A percentile compares a stretch with the other conserved stretches of the same genome.
Evolutionary conservation across 2,329 filamentous ascomycete genomes (phyloP).

Genomic region (Metarhizium anisopliae): DNA sequence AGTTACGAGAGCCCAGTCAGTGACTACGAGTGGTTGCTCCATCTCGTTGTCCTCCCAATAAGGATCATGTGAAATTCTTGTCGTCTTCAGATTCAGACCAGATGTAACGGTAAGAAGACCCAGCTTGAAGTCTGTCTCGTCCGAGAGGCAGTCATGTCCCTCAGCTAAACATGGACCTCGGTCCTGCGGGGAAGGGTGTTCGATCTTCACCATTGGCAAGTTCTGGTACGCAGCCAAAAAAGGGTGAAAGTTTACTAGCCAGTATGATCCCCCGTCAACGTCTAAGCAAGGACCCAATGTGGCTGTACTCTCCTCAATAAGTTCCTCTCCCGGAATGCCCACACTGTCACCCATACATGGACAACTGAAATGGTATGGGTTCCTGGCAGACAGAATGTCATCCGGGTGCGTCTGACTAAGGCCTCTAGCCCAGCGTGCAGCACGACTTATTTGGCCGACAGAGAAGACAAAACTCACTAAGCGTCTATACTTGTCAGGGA

Average conservation of each 20-base stretch:
- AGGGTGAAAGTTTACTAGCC: conserved; percentile 36
- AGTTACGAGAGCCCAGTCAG: conserved; percentile 34
- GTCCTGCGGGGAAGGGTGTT: conserved; percentile 6
- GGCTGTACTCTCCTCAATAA: conserved; percentile 4
- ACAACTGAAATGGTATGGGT: conserved; percentile 28
- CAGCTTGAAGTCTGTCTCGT: conserved; percentile 18
- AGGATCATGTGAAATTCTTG: conserved; percentile 32
- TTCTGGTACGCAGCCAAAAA: conserved; percentile 27
- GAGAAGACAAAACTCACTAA: conserved; percentile 29
- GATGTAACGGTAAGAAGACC: conserved; percentile 31
- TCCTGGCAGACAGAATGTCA: conserved; percentile 30
- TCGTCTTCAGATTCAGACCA: conserved; percentile 32
- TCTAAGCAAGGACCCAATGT: conserved; percentile 32
- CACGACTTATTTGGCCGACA: conserved; percentile 25
- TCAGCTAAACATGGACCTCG: conserved; percentile 25
- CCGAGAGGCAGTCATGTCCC: conserved; percentile 27
- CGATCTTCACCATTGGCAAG: too few relatives aligned
- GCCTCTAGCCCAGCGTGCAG: conserved; percentile 30
- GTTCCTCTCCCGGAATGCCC: conserved; percentile 22
- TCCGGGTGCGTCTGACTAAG: conserved; percentile 27
- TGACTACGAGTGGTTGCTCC: conserved; percentile 32
- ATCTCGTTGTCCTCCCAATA: conserved; percentile 34
- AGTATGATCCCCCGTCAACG: conserved; percentile 28
- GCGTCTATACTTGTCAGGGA: conserved; percentile 23
- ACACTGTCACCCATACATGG: conserved; percentile 27